Evolutionary conservation across 2,329 filamentous ascomycete species (phyloP).

Genomic region (Trichophyton equinum): DNA sequence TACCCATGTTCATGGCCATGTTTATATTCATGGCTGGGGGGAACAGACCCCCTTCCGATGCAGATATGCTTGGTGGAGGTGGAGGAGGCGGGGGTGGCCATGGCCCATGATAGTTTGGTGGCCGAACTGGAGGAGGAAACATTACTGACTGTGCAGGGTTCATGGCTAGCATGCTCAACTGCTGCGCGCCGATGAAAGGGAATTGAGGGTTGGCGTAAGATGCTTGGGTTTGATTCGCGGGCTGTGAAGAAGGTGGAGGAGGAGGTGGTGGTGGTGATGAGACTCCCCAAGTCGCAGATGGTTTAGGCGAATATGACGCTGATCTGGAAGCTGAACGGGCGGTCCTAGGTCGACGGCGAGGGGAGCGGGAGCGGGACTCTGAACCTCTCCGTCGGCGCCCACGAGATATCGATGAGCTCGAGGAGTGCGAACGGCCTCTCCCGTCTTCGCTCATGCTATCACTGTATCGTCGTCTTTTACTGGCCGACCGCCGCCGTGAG

Average conservation of each 20-base stretch:
- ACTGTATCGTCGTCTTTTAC: conserved; percentile 31
- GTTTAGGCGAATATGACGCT: conserved; percentile 17
- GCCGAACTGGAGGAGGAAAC: conserved; percentile 20
- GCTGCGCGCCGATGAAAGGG: not conserved
- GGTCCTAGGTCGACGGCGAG: conserved; percentile 13
- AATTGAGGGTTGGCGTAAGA: not conserved
- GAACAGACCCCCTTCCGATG: conserved; percentile 10
- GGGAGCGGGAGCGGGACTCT: conserved; percentile 20
- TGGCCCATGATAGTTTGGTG: conserved; percentile 23
- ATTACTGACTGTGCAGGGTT: conserved; percentile 6
- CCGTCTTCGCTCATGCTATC: conserved; percentile 23
- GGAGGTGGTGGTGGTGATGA: not conserved
- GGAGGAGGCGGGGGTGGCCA: conserved; percentile 29
- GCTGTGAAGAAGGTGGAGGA: conserved; percentile 4
- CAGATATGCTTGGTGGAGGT: conserved; percentile 18
- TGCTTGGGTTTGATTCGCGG: conserved; percentile 3
- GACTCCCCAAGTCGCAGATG: conserved; percentile 11
- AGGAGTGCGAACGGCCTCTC: conserved; percentile 15
- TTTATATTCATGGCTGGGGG: conserved; percentile 8
- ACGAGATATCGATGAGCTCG: conserved; percentile 19
- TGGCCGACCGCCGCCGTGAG: conserved; percentile 27
- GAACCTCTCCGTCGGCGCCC: conserved; percentile 13
- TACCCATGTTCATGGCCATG: conserved; percentile 5
- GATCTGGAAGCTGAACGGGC: conserved; percentile 16
- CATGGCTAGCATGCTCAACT: not conserved